Conservation (phyloP, 1,284 basidiomycete genomes). For the Rhodotorula sp. region DNA sequence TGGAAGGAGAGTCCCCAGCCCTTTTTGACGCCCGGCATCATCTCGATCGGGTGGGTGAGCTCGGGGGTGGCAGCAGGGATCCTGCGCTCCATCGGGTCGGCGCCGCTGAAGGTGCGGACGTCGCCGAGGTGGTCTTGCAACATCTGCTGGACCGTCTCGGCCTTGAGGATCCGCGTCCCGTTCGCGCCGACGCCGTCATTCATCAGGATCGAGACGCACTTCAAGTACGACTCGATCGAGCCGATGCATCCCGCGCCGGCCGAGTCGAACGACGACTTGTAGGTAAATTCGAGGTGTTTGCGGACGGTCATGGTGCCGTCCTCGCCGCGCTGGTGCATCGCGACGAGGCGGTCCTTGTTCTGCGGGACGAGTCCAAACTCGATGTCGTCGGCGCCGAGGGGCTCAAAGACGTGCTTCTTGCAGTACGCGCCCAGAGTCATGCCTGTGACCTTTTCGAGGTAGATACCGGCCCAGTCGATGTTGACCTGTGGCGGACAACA, state of each 20-base stretch:
- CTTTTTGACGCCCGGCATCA: not conserved
- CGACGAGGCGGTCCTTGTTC: not conserved
- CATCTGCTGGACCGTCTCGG: conserved; percentile 30
- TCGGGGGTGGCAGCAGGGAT: not conserved
- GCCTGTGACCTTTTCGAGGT: conserved; percentile 20
- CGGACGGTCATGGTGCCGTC: not conserved
- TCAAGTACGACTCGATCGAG: not conserved
- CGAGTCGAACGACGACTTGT: not conserved
- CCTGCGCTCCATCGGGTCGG: not conserved
- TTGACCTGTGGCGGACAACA: not conserved
- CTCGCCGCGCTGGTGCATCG: not conserved
- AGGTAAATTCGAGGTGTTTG: not conserved
- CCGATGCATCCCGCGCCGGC: not conserved
- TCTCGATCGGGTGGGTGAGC: not conserved
- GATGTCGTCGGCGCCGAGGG: not conserved
- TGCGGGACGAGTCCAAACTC: not conserved
- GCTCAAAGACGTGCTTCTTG: conserved; percentile 25
- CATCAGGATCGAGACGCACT: conserved; percentile 1
- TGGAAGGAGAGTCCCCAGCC: not conserved
- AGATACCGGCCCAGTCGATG: conserved; percentile 25
- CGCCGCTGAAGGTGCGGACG: not conserved
- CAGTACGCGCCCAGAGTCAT: conserved; percentile 16
- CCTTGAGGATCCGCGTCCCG: conserved; percentile 10
- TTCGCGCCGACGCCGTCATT: conserved; percentile 1
- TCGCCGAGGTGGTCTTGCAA: conserved; percentile 13